phyloP scores from a whole-genome alignment of 257 asterid species.

The Linaria vulgaris region DNA sequence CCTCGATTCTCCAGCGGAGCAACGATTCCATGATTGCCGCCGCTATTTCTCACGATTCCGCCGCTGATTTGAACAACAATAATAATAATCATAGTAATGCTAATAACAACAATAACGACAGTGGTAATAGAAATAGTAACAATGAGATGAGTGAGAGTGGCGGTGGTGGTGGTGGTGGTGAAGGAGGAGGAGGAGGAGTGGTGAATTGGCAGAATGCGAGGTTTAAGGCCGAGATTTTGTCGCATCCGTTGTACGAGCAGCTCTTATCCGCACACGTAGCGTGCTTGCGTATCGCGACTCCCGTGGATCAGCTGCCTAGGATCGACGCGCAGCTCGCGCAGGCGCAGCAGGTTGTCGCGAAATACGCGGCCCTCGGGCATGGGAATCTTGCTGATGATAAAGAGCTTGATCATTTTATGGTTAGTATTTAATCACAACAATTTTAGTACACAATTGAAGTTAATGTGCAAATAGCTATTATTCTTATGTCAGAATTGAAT shows the following conservation, averaged over 20 bases:
- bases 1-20: slow-evolving; percentile 43
- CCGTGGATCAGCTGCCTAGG: slow-evolving; percentile 81
- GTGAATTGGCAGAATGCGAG: slow-evolving; percentile 63
- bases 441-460: not conserved
- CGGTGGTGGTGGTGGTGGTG: slow-evolving; percentile 35
- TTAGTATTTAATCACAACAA: slow-evolving; percentile 7
- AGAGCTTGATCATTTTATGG: slow-evolving; percentile 78
- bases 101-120: slow-evolving; percentile 8
- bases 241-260: slow-evolving; percentile 72
- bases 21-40: slow-evolving; percentile 37
- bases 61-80: slow-evolving; percentile 35
- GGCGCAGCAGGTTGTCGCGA: slow-evolving; percentile 61
- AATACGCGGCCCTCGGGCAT: slow-evolving; percentile 51
- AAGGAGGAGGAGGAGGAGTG: slow-evolving; percentile 35
- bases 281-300: slow-evolving; percentile 78
- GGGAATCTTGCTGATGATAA: slow-evolving; percentile 47
- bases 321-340: slow-evolving; percentile 73
- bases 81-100: slow-evolving; percentile 11
- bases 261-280: slow-evolving; percentile 68
- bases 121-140: slow-evolving; percentile 14
- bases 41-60: slow-evolving; percentile 40
- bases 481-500: too few species aligned
- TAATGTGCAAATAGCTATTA: too few species aligned
- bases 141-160: slow-evolving; percentile 32
- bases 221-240: slow-evolving; percentile 54